Evolutionary conservation across 2,329 filamentous ascomycete species (phyloP).

Genomic region (Xylaria sp.): DNA sequence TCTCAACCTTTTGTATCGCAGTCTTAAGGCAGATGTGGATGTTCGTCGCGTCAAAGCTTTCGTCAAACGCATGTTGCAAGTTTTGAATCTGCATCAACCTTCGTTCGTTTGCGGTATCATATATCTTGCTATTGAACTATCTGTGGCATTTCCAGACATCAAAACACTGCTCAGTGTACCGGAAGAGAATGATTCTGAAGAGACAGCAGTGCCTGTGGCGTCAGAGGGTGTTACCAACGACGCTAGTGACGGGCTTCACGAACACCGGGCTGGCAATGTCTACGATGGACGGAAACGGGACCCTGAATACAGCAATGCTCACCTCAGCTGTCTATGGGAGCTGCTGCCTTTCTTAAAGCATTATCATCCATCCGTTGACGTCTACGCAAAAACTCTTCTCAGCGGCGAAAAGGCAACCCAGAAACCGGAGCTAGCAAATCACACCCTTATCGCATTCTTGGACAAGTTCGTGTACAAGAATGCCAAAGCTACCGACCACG

Average conservation of each 20-base stretch:
- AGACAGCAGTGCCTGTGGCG: constrained; percentile 63
- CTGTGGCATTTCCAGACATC: constrained; percentile 79
- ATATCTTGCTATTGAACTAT: constrained; percentile 84
- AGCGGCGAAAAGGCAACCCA: constrained; percentile 73
- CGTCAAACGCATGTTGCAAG: constrained; percentile 88
- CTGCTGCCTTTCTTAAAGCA: constrained; percentile 80
- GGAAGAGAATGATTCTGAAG: constrained; percentile 75
- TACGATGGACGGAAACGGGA: constrained; percentile 94
- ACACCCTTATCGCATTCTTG: constrained; percentile 92
- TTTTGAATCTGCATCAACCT: constrained; percentile 86
- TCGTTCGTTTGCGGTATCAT: constrained; percentile 93
- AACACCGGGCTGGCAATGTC: constrained; percentile 41
- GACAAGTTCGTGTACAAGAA: constrained; percentile 99
- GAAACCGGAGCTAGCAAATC: constrained; percentile 88
- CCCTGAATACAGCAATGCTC: constrained; percentile 91
- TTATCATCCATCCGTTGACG: constrained; percentile 90
- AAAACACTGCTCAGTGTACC: constrained; percentile 79
- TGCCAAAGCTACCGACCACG: constrained; percentile 71
- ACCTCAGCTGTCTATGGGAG: constrained; percentile 93
- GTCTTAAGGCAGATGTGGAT: constrained; percentile 89
- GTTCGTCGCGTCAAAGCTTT: constrained; percentile 94
- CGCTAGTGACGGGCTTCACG: constrained; percentile 30
- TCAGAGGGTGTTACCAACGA: constrained; percentile 42
- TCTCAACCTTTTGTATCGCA: constrained; percentile 86
- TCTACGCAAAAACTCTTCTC: constrained; percentile 78